These are phyloP conservation scores for Cercospora nicotianae DNA, from an alignment of 2,329 filamentous ascomycete genomes.

Conservation along the genomic window DNA sequence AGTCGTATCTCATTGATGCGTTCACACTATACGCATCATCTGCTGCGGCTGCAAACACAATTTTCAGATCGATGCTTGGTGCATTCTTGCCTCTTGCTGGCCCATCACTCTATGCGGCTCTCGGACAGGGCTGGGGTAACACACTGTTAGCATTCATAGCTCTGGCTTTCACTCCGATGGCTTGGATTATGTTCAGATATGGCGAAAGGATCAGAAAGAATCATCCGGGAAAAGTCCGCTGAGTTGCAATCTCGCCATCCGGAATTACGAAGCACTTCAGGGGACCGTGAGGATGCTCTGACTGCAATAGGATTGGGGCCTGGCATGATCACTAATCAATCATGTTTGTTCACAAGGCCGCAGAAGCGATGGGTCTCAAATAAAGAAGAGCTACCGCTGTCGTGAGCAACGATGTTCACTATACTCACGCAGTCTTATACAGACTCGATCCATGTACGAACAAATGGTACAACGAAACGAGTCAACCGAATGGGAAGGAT, in stretches of 20 bases:
- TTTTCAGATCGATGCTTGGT: conserved; percentile 57
- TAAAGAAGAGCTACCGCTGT: too few species aligned
- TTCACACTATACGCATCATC: conserved; percentile 61
- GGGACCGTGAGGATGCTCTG: background rate
- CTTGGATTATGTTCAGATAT: conserved; percentile 47
- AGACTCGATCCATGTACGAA: background rate
- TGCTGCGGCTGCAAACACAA: conserved; percentile 65
- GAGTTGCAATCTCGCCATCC: background rate
- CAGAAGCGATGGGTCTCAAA: background rate
- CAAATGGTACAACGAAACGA: background rate
- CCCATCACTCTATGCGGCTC: conserved; percentile 57
- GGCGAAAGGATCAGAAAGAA: conserved; percentile 49
- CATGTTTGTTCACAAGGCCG: background rate
- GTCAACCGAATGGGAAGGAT: background rate
- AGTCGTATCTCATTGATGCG: conserved; percentile 62
- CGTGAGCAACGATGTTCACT: background rate
- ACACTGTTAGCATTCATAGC: conserved; percentile 55
- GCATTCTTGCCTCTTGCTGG: conserved; percentile 60
- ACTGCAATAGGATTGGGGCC: background rate
- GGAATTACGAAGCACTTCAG: background rate
- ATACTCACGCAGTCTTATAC: background rate
- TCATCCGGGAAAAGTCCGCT: background rate
- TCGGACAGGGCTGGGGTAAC: conserved; percentile 63
- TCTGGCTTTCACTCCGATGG: conserved; percentile 47
- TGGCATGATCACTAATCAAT: background rate